Base-by-base conservation (phyloP, 495 filamentous ascomycete species). In the Talaromyces proteolyticus region DNA sequence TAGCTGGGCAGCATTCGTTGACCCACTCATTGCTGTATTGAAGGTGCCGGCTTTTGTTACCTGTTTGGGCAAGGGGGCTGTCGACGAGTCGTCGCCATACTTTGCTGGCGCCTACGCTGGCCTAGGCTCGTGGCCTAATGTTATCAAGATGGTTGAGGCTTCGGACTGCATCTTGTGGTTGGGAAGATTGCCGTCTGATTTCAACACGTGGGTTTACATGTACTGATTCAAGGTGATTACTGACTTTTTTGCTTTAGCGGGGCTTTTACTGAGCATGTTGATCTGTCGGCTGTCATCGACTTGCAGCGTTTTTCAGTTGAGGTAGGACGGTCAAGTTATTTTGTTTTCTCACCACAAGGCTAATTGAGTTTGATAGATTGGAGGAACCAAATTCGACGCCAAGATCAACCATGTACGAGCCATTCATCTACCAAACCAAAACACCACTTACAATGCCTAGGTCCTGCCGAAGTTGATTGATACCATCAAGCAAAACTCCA, bases 71-170 rank as follows among this genome's bases (percentile, higher is more conserved):
- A 90, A 89, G 64, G 77, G 88, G 36, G 83, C 80, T 18, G 74
- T 91, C 44, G 74, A 90, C 54, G 87, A 92, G 57, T 17, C 29
- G 10, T 25, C 24, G 4, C 69, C 77, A 2, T 76, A 68, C 47
- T 91, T 83, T 58, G 84, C 84, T 23, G 87, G 87, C 24, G 86
- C 90, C 3, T 89, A 91, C 60, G 79, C 80, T 3, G 87, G 87
- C 19, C 71, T 74, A 48, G 87, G 80, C n/a, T 82, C 76, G 19
- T 70, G 77, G 23, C 63, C 73, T 1, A 78, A 69, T 19, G 83
- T 89, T 3, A 67, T 70, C 47, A 73, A 82, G 24, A 69, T 72
- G 19, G 78, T 91, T 37, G 87, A 91, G 57, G 65, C 69, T 3
- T 74, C 87, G 0, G 88, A 91, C 53, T 72, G 91, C 4, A 78